Conservation (phyloP, 2,329 filamentous ascomycete species). For the Aspergillus fijiensis region DNA sequence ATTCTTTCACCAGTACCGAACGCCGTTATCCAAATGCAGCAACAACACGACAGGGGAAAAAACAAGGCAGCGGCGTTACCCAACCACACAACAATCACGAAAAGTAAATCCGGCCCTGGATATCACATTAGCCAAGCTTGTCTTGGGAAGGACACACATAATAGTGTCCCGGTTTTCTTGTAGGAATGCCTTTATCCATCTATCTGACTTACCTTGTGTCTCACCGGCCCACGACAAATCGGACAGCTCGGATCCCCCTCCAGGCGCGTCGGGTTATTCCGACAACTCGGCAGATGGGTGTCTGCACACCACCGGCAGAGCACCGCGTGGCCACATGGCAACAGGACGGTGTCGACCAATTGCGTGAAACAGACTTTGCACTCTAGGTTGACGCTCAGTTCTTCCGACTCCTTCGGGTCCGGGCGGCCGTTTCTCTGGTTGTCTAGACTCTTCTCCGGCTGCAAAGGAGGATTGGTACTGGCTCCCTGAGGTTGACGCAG, state of each 20-base stretch:
- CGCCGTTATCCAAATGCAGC: background rate
- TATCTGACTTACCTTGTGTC: constrained; percentile 25
- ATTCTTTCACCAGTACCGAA: background rate
- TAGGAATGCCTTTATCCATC: too few species aligned
- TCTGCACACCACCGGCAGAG: constrained; percentile 58
- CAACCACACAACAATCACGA: background rate
- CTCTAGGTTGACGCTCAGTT: constrained; percentile 52
- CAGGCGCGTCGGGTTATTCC: constrained; percentile 14
- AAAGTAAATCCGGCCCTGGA: constrained; percentile 7
- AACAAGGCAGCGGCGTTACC: too few species aligned
- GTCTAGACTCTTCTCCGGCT: constrained; percentile 42
- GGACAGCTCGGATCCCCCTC: constrained; percentile 25
- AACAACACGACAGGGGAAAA: background rate
- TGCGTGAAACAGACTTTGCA: constrained; percentile 57
- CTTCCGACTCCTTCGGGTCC: constrained; percentile 47
- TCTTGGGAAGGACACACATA: too few species aligned
- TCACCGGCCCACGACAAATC: constrained; percentile 30
- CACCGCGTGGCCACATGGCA: constrained; percentile 56
- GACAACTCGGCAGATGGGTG: constrained; percentile 48
- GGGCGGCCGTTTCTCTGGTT: constrained; percentile 48
- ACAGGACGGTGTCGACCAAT: constrained; percentile 51
- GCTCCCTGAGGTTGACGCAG: constrained; percentile 1
- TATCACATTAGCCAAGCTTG: background rate
- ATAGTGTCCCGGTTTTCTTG: too few species aligned
- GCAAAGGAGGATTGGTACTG: background rate